Conservation (phyloP, 1,284 basidiomycete genomes). For the Sparassis latifolia region DNA sequence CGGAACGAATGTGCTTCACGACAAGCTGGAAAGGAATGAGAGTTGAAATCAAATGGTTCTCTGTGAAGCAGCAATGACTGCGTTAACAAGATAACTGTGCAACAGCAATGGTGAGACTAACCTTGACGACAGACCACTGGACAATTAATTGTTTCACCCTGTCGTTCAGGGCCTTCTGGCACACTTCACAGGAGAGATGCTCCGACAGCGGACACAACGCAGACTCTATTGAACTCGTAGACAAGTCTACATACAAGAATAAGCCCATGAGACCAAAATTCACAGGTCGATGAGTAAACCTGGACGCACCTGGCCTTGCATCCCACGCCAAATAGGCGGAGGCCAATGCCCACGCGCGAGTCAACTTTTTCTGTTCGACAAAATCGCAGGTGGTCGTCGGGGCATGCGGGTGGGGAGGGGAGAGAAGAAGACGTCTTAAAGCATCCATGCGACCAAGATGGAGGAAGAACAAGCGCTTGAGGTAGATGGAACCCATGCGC, state of each 20-base stretch:
- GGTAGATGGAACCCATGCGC: constrained; percentile 30
- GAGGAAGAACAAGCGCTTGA: constrained; percentile 35
- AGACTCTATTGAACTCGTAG: constrained; percentile 28
- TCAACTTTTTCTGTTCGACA: constrained; percentile 33
- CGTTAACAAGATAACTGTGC: not conserved
- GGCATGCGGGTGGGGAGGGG: constrained; percentile 31
- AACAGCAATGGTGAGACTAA: constrained; percentile 17
- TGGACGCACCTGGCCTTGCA: constrained; percentile 27
- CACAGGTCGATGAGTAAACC: not conserved
- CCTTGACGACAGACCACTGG: constrained; percentile 77
- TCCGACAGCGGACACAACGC: constrained; percentile 29
- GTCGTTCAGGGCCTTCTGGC: constrained; percentile 51
- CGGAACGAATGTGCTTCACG: too few relatives aligned
- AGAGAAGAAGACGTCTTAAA: constrained; percentile 31
- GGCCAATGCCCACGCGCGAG: constrained; percentile 34
- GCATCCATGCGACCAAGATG: constrained; percentile 35
- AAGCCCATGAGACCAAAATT: not conserved
- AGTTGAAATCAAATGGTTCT: constrained; percentile 1
- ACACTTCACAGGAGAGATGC: constrained; percentile 38
- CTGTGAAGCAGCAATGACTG: not conserved
- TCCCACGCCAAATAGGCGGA: constrained; percentile 35
- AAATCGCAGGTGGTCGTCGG: constrained; percentile 30
- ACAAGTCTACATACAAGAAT: constrained; percentile 22
- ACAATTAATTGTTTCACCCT: constrained; percentile 62
- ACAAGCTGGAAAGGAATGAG: too few relatives aligned